Conservation (phyloP, 495 filamentous ascomycete species). For the Talaromyces thailandensis region DNA sequence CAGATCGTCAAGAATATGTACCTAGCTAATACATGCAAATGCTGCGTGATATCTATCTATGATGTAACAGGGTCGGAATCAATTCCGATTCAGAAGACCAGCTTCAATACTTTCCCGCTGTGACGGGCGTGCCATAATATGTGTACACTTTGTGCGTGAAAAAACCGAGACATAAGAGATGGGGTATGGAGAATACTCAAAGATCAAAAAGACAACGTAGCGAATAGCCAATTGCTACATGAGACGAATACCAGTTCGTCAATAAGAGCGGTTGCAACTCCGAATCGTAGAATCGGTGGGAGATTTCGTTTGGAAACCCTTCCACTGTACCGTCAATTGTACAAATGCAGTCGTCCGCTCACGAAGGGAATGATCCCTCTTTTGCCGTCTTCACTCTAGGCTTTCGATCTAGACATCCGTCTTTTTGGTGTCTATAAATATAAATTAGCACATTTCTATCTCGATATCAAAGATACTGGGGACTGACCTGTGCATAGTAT, state of each 20-base stretch:
- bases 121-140: not conserved
- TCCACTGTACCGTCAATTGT: not conserved
- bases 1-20: not conserved
- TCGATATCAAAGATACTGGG: not conserved
- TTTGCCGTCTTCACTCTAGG: not conserved
- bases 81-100: not conserved
- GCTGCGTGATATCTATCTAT: conserved; percentile 1
- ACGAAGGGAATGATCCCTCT: not conserved
- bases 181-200: not conserved
- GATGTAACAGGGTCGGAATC: not conserved
- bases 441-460: not conserved
- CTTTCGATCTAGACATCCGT: not conserved
- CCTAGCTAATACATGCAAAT: conserved; percentile 1
- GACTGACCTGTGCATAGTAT: conserved; percentile 69
- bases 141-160: not conserved
- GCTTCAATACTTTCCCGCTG: not conserved
- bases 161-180: not conserved
- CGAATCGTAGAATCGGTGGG: not conserved
- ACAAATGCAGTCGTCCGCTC: not conserved
- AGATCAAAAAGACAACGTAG: not conserved
- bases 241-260: not conserved
- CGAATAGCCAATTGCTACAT: not conserved
- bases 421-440: conserved; percentile 1
- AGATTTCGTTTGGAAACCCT: not conserved
- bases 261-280: not conserved